These are phyloP conservation scores for Antitrichia curtipendula DNA, from an alignment of 225 moss, liverwort and hornwort species.

Conservation along the genomic window DNA sequence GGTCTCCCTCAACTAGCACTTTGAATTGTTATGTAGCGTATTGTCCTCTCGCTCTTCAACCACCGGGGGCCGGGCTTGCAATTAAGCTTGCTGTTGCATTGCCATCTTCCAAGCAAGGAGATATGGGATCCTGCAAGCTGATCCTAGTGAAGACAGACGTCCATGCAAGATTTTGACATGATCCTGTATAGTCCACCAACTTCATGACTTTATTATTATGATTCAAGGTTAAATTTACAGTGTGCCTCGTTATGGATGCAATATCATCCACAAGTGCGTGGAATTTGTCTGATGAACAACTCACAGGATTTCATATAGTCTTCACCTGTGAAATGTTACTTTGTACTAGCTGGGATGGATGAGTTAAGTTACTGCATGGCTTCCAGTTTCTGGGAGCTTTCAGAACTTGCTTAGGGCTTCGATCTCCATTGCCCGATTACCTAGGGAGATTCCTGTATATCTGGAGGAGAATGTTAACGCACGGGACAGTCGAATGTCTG, in stretches of 20 bases:
- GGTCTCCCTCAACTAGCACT: background rate
- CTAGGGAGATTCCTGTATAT: background rate
- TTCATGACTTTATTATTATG: constrained; percentile 4
- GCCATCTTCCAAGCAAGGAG: background rate
- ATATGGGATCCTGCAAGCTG: background rate
- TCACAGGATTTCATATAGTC: background rate
- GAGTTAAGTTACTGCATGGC: background rate
- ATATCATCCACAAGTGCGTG: background rate
- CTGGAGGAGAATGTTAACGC: background rate
- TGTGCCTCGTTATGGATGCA: background rate
- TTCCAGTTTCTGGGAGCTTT: background rate
- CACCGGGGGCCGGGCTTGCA: background rate
- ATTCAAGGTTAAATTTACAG: background rate
- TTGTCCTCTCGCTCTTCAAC: background rate
- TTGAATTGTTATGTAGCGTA: background rate
- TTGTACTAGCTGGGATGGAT: too few species aligned
- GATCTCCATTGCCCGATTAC: background rate
- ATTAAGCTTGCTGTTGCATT: background rate
- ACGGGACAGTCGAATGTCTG: background rate
- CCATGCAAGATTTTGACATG: constrained; percentile 23
- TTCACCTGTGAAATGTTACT: background rate
- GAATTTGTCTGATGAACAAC: too few species aligned
- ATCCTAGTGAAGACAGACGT: background rate
- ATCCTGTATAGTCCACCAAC: constrained; percentile 5
- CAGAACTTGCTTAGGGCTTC: background rate